Evolutionary conservation across 257 asterid species (phyloP).

Genomic region (Lithospermum erythrorhizon): DNA sequence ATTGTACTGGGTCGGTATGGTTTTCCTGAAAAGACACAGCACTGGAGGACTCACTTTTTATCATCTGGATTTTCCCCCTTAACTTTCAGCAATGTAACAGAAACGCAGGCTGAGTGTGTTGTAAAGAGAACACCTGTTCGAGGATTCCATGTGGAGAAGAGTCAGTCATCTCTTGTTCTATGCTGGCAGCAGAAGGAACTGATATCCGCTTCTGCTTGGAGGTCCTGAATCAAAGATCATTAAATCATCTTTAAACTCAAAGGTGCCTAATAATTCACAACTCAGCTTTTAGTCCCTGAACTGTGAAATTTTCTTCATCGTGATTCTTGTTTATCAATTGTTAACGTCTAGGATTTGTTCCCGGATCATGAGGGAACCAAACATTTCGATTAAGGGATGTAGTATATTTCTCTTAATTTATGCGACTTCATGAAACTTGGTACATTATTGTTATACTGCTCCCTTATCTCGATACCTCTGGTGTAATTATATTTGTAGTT

Average conservation of each 20-base stretch:
- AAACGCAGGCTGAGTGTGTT: slow-evolving; percentile 87
- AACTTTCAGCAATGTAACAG: slow-evolving; percentile 71
- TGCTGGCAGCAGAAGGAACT: slow-evolving; percentile 98
- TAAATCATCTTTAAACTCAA: slow-evolving; percentile 9
- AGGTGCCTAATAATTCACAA: slow-evolving; percentile 29
- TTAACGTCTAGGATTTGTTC: slow-evolving; percentile 44
- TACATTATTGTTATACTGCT: slow-evolving; percentile 20
- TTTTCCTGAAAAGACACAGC: slow-evolving; percentile 72
- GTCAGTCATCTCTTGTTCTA: slow-evolving; percentile 82
- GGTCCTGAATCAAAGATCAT: slow-evolving; percentile 44
- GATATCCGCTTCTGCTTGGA: slow-evolving; percentile 92
- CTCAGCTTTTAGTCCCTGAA: slow-evolving; percentile 12
- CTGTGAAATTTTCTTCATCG: slow-evolving; percentile 31
- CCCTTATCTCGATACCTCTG: slow-evolving; percentile 15
- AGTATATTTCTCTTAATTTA: slow-evolving; percentile 29
- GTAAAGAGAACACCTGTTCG: slow-evolving; percentile 74
- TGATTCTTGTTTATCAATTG: slow-evolving; percentile 32
- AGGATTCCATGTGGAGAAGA: slow-evolving; percentile 88
- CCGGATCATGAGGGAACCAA: slow-evolving; percentile 28
- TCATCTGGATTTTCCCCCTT: slow-evolving; percentile 70
- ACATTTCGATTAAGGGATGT: slow-evolving; percentile 40
- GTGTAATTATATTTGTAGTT: slow-evolving; percentile 25
- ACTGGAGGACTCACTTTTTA: slow-evolving; percentile 74
- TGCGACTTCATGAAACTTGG: slow-evolving; percentile 27
- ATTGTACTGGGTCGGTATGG: slow-evolving; percentile 40